Evolutionary conservation across 1,284 basidiomycete species (phyloP), one percentile per base, ranked within the genome.

Genomic region (Vanrija pseudolonga): DNA sequence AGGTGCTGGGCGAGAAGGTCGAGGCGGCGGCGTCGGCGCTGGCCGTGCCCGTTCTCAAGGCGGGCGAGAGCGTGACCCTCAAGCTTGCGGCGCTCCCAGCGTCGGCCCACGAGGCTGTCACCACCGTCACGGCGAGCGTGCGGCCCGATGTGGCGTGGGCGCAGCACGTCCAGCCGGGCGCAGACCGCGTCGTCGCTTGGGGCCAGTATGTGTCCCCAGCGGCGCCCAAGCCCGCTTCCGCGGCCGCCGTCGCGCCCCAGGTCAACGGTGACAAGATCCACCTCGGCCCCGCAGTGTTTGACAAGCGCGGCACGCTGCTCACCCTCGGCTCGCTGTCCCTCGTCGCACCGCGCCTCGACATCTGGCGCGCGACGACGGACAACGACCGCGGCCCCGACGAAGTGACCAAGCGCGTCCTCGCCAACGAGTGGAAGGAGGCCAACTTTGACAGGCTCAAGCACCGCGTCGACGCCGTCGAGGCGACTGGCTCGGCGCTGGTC

Each of bases 321-420:
- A 42, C 4, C 5, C 46, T n/a, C 17, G 32, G 24, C 46, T 53
- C 20, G 52, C 39, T 32, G 38, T n/a, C 26, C 20, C 32, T 41
- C n/a, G 12, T 9, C 42, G 20, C 19, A 15, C 23, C 24, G 19
- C 42, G 32, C n/a, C 41, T 61, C 2, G 60, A 61, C 44, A 18
- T 61, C 19, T 61, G 60, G 56, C 55, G 60, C 41, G 53, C 56
- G 2, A 19, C 47, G 20, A 61, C 56, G 11, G 60, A 61, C 45
- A 61, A 61, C 49, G 60, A 61, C 43, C 17, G 24, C 19, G 45
- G 45, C 3, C 40, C 20, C 4, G 24, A 11, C n/a, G 28, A 38
- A 3, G 11, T 24, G 0, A 22, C 42, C 43, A 37, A 37, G 23
- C 28, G 20, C 11, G 20, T 19, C 28, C 28, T 36, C 14, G 20